Percentiles rank a stretch among this genome's conserved stretches.
These are phyloP conservation scores for Peribolospora kevripleyi DNA, from an alignment of 768 basidiomycete species.

Conservation along the genomic window DNA sequence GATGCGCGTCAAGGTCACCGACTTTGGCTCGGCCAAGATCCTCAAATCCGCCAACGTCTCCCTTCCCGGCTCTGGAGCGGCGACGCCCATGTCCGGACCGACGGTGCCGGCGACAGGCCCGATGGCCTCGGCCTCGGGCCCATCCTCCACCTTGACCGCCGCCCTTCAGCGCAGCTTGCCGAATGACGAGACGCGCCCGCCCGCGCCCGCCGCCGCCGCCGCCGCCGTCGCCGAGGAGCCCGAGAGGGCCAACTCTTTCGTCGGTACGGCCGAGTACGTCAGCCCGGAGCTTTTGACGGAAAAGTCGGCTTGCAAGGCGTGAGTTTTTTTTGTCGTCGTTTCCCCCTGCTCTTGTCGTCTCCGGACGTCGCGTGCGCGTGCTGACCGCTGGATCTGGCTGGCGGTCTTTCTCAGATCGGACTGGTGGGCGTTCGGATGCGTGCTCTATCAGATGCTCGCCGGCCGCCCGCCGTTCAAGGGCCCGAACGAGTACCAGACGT, in stretches of 20 bases:
- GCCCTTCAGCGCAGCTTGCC: not conserved
- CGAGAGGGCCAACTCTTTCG: conserved; percentile 32
- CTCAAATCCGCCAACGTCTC: not conserved
- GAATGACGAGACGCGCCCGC: not conserved
- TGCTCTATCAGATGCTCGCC: conserved; percentile 75
- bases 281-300: conserved; percentile 61
- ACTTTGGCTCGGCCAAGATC: conserved; percentile 62
- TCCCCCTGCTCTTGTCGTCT: not conserved
- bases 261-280: conserved; percentile 75
- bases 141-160: no score
- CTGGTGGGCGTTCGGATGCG: conserved; percentile 84
- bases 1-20: conserved; percentile 78
- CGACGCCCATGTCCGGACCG: no score
- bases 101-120: no score
- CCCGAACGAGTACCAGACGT: conserved; percentile 68
- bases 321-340: conserved; percentile 6
- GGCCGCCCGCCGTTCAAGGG: conserved; percentile 82
- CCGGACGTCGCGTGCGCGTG: no score
- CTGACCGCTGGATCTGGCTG: not conserved
- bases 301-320: conserved; percentile 50
- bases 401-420: conserved; percentile 40
- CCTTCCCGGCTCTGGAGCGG: no score
- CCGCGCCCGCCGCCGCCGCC: not conserved
- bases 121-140: no score
- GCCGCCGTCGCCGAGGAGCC: conserved; percentile 3